Base-by-base conservation (phyloP, 1,139 yeast genomes). In the Debaryomyces udenii region DNA sequence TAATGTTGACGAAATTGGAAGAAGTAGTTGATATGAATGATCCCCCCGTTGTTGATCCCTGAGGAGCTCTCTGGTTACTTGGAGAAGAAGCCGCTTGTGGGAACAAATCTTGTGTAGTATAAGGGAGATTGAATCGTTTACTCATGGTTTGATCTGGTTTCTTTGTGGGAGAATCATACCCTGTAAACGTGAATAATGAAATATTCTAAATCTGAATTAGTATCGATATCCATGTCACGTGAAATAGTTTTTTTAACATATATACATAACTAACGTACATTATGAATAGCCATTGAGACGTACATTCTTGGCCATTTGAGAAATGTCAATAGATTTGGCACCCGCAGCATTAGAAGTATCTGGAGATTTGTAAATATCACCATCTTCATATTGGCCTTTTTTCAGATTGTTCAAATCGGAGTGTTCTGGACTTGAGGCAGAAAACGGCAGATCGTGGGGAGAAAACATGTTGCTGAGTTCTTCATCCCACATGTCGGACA, bases 71-170 rank as follows among this genome's bases (percentile, higher is more conserved):
- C 47, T 44, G 49, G 4, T 57, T 37, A 11, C 46, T 45, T 31
- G 34, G 52, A 41, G 20, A 42, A 18, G 51, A 29, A 4, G 50
- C 49, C 1, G 47, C 49, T 39, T 59, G 68, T 2, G 72, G 74
- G 44, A 68, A 66, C 35, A 68, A 51, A 47, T 69, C 74, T 49
- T 65, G 73, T 2, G 70, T 60, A 9, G 68, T 62, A 49, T 66
- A 69, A 13, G 74, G 74, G 31, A 68, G 55, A 44, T 62, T 65
- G 43, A 59, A 55, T 35, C 67, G 48, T 44, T 62, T 61, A 42
- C 59, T 59, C 68, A 62, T 62, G 24, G 28, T 10, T 16, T 42
- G 18, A 22, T 15, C n/a, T n/a, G n/a, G 17, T 6, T 6, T 30
- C 18, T 26, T 28, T n/a, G 22, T 16, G 17, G 26, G n/a, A 14